Base-by-base conservation (phyloP, 805 yeast genomes). In the Alloascoidea hylecoeti region DNA sequence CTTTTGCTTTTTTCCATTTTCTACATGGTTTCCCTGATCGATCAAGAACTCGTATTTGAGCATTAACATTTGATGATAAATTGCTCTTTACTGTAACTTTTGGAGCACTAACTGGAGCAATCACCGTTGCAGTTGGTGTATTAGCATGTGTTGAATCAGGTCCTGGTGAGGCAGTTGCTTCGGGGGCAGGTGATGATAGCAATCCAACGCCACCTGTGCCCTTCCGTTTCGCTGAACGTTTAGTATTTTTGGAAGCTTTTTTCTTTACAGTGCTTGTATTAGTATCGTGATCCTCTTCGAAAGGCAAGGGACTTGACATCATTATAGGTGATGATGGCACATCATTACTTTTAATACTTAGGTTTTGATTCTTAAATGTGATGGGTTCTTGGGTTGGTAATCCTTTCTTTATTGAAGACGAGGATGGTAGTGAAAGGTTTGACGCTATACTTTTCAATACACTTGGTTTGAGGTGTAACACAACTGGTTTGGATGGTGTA, bases 11-110 rank as follows among this genome's bases (percentile, higher is more conserved):
- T 5, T 40, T 43, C 76, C 76, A 70, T 40, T 54, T 55, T 35
- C 74, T 53, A 35, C 64, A 59, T 14, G 64, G 63, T 28, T 49
- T 54, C 3, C 69, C 69, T 16, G 61, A 49, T 15, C 66, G 58
- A 42, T 69, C 72, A 18, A 70, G 48, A 1, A 56, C 61, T 18
- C 56, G 42, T 23, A 57, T 42, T 16, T 50, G 43, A 23, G 61
- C 61, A 38, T 58, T 58, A 9, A 57, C 57, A 2, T 23, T 23
- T 9, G 30, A 23, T 9, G 30, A 23, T n/a, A 23, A n/a, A 23
- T 23, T 23, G 30, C 30, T 23, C n/a, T 23, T 23, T 9, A 23
- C n/a, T 9, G 13, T 23, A n/a, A 23, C 30, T 23, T 23, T 23
- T n/a, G n/a, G 13, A 23, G 30, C 30, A 9, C 30, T n/a, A 9